Conservation (phyloP, 2,329 filamentous ascomycete genomes). For the Amylocarpus encephaloides region DNA sequence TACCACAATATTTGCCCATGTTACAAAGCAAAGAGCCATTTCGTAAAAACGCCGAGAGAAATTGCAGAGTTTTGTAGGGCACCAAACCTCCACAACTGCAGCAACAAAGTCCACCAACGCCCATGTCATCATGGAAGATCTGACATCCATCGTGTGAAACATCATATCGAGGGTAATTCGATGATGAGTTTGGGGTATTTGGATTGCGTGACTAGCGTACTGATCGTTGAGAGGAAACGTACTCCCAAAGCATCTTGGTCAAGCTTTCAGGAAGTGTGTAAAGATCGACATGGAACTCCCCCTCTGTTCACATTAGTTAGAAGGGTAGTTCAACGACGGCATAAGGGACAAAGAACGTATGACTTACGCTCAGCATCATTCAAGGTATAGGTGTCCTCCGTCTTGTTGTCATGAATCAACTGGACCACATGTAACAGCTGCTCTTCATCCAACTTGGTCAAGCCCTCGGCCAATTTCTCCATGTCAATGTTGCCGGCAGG, state of each 20-base stretch:
- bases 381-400: slow-evolving; percentile 88
- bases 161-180: background rate
- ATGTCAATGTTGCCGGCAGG: slow-evolving; percentile 64
- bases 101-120: no score
- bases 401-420: slow-evolving; percentile 97
- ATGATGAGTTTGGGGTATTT: background rate
- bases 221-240: slow-evolving; percentile 38
- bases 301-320: slow-evolving; percentile 49
- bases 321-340: background rate
- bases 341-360: background rate
- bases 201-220: background rate
- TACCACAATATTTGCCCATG: no score
- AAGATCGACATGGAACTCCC: slow-evolving; percentile 96
- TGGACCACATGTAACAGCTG: slow-evolving; percentile 92
- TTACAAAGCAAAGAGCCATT: no score
- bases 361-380: slow-evolving; percentile 89
- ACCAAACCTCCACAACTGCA: no score
- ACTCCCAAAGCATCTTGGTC: slow-evolving; percentile 94
- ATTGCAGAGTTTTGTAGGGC: no score
- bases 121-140: background rate
- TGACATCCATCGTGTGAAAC: background rate
- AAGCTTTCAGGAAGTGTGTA: slow-evolving; percentile 91
- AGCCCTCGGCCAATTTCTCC: slow-evolving; percentile 90
- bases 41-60: no score
- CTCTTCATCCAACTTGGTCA: slow-evolving; percentile 86